Evolutionary conservation across 352 stramenopile species (phyloP), one percentile per base, ranked within the genome.

Genomic region (Pythium monospermum): DNA sequence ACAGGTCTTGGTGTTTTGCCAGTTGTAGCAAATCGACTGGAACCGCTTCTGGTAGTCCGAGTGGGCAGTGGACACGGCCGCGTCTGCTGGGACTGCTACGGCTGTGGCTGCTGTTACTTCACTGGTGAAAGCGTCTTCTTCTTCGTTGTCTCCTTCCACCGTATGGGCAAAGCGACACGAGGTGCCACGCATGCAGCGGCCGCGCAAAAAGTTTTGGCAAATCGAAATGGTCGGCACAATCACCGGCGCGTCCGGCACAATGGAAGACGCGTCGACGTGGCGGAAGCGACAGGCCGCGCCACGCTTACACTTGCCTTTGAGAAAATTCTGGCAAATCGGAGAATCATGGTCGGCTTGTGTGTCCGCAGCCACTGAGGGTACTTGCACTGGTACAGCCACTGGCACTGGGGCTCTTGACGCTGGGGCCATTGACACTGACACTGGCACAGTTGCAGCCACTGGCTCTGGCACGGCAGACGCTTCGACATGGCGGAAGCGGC

Each of bases 21-120:
- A 71, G 59, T 71, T 68, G 55, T 68, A 71, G 58, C 63, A 71
- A 18, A 71, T 45, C 11, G 49, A 62, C 57, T 69, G 61, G 52
- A 69, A 69, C 15, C 61, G 61, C 57, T 69, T 69, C 48, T 69
- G 61, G 52, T 69, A 69, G 11, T 69, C 61, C 19, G 57, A 59
- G 49, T 59, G 49, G 25, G 49, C 44, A 13, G 49, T 59, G 16
- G 51, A 48, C 18, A 53, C 43, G 35, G 45, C 21, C 27, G 39
- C 47, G 15, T 39, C 44, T 0, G 43, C 42, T 23, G 49, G 26
- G 1, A 37, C 22, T 4, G 39, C 45, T 16, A 26, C 25, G 3
- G 41, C 30, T 28, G 6, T 16, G 3, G 22, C 26, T 3, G 38
- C 39, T 19, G 33, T 11, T 25, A 25, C 23, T 6, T 36, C 22